phyloP scores from a whole-genome alignment of 2,329 filamentous ascomycete genomes.

The Basipetospora chlamydospora region DNA sequence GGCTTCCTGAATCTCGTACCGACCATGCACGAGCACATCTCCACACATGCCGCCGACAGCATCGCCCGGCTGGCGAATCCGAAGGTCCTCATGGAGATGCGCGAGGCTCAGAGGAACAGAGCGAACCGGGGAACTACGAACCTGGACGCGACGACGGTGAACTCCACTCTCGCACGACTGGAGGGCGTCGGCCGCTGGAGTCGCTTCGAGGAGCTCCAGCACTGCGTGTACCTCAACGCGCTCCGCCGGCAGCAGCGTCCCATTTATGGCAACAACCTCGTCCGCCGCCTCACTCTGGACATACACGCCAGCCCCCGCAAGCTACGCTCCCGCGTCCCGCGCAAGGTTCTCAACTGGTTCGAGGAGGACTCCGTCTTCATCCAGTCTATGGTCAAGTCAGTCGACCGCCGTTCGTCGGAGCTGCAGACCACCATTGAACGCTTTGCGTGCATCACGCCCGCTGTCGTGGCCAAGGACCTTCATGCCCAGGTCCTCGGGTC shows the following conservation, averaged over 20 bases:
- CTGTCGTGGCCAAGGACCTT: slow-evolving; percentile 70
- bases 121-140: slow-evolving; percentile 38
- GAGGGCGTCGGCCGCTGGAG: slow-evolving; percentile 57
- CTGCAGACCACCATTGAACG: slow-evolving; percentile 67
- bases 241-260: slow-evolving; percentile 68
- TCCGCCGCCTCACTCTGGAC: slow-evolving; percentile 58
- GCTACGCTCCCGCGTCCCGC: slow-evolving; percentile 44
- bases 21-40: slow-evolving; percentile 52
- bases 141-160: slow-evolving; percentile 52
- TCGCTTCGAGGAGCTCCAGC: slow-evolving; percentile 64
- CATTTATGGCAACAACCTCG: slow-evolving; percentile 65
- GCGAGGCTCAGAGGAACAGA: slow-evolving; percentile 52
- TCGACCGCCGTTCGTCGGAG: slow-evolving; percentile 56
- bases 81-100: slow-evolving; percentile 51
- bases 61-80: slow-evolving; percentile 57
- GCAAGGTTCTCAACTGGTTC: slow-evolving; percentile 58
- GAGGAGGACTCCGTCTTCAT: slow-evolving; percentile 53
- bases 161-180: slow-evolving; percentile 56
- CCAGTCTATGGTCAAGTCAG: slow-evolving; percentile 53
- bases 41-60: slow-evolving; percentile 34
- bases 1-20: slow-evolving; percentile 70
- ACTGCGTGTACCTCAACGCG: slow-evolving; percentile 67
- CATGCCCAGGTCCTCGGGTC: slow-evolving; percentile 51
- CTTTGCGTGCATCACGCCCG: slow-evolving; percentile 85
- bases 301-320: slow-evolving; percentile 43